Percentiles rank a stretch among this genome's conserved stretches.
phyloP scores from a whole-genome alignment of 148 eudicot species.

The Rhododendron griersonianum region DNA sequence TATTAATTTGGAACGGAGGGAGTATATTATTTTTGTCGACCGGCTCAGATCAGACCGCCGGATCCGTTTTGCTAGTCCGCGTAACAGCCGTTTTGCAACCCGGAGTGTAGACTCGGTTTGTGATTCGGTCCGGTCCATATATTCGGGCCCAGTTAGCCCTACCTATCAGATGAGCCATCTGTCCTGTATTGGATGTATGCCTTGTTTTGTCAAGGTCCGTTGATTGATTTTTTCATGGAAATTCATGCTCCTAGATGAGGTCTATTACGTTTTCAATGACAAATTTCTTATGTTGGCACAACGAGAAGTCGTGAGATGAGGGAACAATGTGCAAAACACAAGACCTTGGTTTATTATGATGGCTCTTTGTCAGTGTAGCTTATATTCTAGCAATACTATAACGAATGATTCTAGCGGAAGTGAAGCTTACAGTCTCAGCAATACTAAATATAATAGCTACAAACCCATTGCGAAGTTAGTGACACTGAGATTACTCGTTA shows the following conservation, averaged over 20 bases:
- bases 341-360: neutral
- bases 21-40: too few relatives aligned
- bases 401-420: neutral
- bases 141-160: too few relatives aligned
- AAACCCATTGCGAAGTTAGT: neutral
- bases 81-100: too few relatives aligned
- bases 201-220: neutral
- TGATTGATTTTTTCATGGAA: neutral
- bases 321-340: neutral
- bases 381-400: neutral
- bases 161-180: neutral
- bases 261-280: neutral
- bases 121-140: too few relatives aligned
- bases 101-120: too few relatives aligned
- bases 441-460: neutral
- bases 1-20: too few relatives aligned
- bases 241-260: neutral
- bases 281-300: too few relatives aligned
- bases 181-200: neutral
- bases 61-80: too few relatives aligned
- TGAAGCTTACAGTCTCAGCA: neutral
- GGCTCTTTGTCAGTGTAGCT: neutral
- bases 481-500: neutral
- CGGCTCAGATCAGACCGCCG: too few relatives aligned
- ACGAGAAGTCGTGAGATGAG: too few relatives aligned